phyloP scores from a whole-genome alignment of 345 rosid species.

The Bruguiera sexangula region DNA sequence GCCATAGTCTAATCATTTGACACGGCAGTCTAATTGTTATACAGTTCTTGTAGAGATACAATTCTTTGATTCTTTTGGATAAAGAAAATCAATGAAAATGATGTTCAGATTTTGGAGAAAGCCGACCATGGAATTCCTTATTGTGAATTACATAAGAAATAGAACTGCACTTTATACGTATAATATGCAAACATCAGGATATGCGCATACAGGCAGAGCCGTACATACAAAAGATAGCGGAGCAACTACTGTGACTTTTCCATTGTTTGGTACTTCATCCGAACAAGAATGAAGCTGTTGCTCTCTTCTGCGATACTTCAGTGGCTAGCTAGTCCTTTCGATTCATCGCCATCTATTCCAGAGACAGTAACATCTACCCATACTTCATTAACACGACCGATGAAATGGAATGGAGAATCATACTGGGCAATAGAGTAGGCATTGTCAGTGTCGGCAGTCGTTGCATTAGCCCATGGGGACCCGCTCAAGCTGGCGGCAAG shows the following conservation, averaged over 20 bases:
- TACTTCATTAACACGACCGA: slow-evolving; percentile 59
- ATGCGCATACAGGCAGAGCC: neutral
- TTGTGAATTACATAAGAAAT: neutral
- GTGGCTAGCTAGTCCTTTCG: slow-evolving; percentile 32
- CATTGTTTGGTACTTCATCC: neutral
- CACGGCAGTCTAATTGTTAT: neutral
- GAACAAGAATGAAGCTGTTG: neutral
- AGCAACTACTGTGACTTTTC: neutral
- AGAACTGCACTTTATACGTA: neutral
- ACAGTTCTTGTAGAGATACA: slow-evolving; percentile 2
- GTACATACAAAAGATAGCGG: neutral
- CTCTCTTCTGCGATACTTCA: slow-evolving; percentile 19
- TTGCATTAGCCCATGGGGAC: slow-evolving; percentile 50
- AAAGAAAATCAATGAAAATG: neutral
- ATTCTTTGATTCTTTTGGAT: slow-evolving; percentile 27
- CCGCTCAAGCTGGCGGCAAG: slow-evolving; percentile 55
- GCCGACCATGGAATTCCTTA: neutral
- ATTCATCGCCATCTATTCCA: slow-evolving; percentile 22
- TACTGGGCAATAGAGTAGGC: slow-evolving; percentile 69
- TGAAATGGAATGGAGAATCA: slow-evolving; percentile 50
- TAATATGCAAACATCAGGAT: neutral
- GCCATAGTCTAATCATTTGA: too few species aligned
- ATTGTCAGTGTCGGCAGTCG: slow-evolving; percentile 29
- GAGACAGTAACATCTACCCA: slow-evolving; percentile 54
- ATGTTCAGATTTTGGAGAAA: neutral